Evolutionary conservation across 2,329 filamentous ascomycete species (phyloP), one percentile per base, ranked within the genome.

Genomic region (Ophiocordyceps australis): DNA sequence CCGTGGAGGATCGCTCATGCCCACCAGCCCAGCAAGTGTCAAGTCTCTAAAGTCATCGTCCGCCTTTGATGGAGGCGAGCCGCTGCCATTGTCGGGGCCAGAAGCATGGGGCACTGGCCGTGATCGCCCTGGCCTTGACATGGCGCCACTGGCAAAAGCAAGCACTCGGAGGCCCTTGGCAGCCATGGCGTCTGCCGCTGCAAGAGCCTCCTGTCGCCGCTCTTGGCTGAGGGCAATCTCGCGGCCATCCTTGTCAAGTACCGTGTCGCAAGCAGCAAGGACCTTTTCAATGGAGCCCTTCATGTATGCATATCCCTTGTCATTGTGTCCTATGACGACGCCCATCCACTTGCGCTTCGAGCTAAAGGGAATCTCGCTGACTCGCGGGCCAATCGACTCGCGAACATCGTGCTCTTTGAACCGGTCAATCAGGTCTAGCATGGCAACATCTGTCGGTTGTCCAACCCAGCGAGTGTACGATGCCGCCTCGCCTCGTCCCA

Each of bases 301-400:
- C 56, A 95, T 80, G 47, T 95, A 98, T 1, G 82, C 85, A 36
- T 82, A 74, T 40, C 92, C 80, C 30, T 58, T 60, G 17, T 57
- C 53, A 24, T 69, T 62, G 14, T 61, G 57, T 22, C 71, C 72
- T 37, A 94, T 79, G 3, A 83, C 77, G 16, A 94, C 85, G 18
- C 91, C 91, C 91, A 98, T 98, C 86, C 86, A 98, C 51, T 98
- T 98, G 30, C 86, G 70, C 45, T 93, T 83, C 1, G 89, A 98
- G 46, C 86, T 95, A 50, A 98, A 98, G 0, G 89, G 85, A 0
- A 81, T 85, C 48, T 98, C 89, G 22, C 73, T 72, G 17, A 77
- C 68, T 25, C 86, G 77, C 17, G 67, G 64, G n/a, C 83, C 83
- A 28, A 93, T 70, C 8, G 79, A 75, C 24, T 89, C 77, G 32